These are phyloP conservation scores for Solanum chiquidenum DNA, from an alignment of 257 asterid species.

Conservation along the genomic window DNA sequence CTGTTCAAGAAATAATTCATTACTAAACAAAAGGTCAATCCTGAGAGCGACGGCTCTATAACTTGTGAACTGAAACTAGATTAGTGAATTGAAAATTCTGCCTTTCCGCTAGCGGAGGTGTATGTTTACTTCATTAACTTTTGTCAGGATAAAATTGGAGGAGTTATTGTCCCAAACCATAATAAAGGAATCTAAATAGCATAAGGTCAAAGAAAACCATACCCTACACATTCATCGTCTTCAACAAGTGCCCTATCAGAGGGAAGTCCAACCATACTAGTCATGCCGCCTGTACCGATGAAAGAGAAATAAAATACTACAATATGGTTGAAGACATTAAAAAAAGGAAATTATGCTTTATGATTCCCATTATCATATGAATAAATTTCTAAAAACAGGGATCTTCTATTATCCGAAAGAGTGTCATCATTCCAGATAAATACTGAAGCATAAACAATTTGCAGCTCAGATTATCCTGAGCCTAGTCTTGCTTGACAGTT, in stretches of 20 bases:
- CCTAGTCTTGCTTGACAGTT: not conserved
- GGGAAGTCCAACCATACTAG: slow-evolving; percentile 88
- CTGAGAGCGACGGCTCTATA: not conserved
- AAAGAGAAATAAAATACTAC: not conserved
- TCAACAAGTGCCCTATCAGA: slow-evolving; percentile 82
- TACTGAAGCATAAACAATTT: not conserved
- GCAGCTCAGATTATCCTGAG: not conserved
- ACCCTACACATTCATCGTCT: slow-evolving; percentile 75
- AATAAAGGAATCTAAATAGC: not conserved
- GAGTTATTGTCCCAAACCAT: not conserved
- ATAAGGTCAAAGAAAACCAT: not conserved
- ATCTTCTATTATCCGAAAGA: not conserved
- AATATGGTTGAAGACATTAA: not conserved
- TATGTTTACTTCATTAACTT: not conserved
- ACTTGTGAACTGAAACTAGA: not conserved
- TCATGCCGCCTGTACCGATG: slow-evolving; percentile 47
- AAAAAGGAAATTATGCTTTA: not conserved
- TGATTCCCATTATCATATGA: not conserved
- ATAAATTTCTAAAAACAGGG: not conserved
- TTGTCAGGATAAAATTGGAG: not conserved
- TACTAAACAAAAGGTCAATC: not conserved
- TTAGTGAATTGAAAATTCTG: not conserved
- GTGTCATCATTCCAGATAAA: not conserved
- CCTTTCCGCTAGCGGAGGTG: not conserved
- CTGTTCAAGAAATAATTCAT: slow-evolving; percentile 16